phyloP scores from a whole-genome alignment of 176 grass and related monocot species.

The Echinochloa phyllopogon region DNA sequence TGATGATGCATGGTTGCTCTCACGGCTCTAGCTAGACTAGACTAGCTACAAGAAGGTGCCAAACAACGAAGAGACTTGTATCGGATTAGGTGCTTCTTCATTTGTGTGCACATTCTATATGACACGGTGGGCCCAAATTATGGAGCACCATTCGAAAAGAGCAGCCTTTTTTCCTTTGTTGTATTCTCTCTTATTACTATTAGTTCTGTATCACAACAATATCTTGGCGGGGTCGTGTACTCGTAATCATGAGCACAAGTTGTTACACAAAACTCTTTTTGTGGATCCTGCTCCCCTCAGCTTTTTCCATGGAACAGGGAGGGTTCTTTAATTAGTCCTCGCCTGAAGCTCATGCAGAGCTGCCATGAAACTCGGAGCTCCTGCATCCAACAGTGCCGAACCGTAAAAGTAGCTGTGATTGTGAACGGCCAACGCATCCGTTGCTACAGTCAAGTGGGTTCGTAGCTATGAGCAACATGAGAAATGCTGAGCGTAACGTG shows the following conservation, averaged over 20 bases:
- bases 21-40: background rate
- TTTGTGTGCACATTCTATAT: slow-evolving; percentile 8
- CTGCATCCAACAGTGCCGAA: background rate
- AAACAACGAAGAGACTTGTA: background rate
- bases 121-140: background rate
- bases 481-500: background rate
- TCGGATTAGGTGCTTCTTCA: background rate
- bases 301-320: background rate
- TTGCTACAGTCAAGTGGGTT: too few relatives aligned
- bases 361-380: background rate
- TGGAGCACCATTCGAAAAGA: slow-evolving; percentile 9
- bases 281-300: background rate
- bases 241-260: slow-evolving; percentile 27
- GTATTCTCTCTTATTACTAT: background rate
- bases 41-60: background rate
- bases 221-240: slow-evolving; percentile 15
- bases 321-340: background rate
- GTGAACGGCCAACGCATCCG: background rate
- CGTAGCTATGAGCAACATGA: background rate
- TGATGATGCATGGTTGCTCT: background rate
- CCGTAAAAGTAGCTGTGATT: background rate
- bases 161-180: background rate
- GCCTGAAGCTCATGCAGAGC: background rate
- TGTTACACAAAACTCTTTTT: background rate
- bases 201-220: background rate